Conservation (phyloP, 306 rosid genomes). For the Ormosia emarginata region DNA sequence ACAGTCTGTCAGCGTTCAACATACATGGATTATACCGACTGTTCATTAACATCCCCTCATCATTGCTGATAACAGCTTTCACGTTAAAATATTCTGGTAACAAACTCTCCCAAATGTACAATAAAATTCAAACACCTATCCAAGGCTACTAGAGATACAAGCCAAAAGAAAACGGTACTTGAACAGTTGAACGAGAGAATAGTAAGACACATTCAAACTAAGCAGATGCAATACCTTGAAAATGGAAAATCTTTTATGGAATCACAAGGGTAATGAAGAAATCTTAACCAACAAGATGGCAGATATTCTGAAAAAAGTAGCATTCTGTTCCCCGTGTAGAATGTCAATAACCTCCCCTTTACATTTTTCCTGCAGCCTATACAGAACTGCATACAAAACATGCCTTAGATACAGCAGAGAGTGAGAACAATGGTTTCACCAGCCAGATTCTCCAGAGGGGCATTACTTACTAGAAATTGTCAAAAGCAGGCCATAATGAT, state of each 20-base stretch:
- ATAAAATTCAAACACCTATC: neutral
- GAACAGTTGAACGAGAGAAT: neutral
- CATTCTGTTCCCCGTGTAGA: neutral
- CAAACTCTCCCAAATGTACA: neutral
- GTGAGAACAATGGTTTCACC: neutral
- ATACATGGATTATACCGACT: neutral
- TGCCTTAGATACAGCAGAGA: constrained; percentile 23
- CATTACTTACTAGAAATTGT: constrained; percentile 45
- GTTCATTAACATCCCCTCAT: neutral
- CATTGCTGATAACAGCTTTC: neutral
- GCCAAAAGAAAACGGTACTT: neutral
- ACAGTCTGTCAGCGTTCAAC: neutral
- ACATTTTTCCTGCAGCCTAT: constrained; percentile 7
- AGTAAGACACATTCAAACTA: neutral
- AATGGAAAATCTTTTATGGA: neutral
- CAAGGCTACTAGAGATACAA: neutral
- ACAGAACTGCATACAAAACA: constrained; percentile 46
- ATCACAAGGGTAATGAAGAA: neutral
- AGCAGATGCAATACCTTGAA: neutral
- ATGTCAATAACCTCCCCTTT: constrained; percentile 9
- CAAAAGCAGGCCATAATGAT: constrained; percentile 86
- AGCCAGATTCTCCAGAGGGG: neutral
- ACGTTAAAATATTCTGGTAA: neutral
- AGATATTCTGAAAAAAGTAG: neutral
- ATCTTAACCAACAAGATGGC: neutral